These are phyloP conservation scores for Aspergillus heteromorphus DNA, from an alignment of 495 filamentous ascomycete species.

Conservation along the genomic window DNA sequence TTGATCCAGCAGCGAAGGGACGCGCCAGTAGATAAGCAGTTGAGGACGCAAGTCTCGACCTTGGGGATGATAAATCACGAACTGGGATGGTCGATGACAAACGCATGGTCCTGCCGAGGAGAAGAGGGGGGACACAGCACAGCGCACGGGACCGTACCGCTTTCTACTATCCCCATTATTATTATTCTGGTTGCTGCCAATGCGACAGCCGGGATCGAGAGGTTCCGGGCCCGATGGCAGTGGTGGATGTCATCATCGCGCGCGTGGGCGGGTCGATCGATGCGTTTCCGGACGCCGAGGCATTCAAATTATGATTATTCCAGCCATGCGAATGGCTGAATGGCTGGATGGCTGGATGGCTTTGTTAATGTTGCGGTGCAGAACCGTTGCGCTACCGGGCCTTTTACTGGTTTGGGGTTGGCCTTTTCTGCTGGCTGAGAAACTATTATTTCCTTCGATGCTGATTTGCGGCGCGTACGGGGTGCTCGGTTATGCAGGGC, in stretches of 20 bases:
- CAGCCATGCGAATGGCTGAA: too few species aligned
- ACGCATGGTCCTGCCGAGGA: neutral
- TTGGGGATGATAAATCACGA: neutral
- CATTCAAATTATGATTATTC: neutral
- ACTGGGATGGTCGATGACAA: neutral
- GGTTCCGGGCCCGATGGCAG: neutral
- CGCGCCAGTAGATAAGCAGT: neutral
- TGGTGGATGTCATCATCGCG: neutral
- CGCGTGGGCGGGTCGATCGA: neutral
- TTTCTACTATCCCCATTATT: neutral
- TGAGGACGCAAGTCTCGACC: neutral
- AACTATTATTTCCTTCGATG: neutral
- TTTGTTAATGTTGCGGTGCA: neutral
- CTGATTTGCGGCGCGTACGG: neutral
- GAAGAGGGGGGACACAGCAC: neutral
- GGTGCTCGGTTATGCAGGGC: too few species aligned
- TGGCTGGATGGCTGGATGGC: too few species aligned
- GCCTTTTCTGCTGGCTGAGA: neutral
- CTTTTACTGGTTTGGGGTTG: slow-evolving; percentile 1
- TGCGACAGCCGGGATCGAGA: neutral
- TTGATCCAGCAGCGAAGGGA: neutral
- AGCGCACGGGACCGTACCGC: neutral
- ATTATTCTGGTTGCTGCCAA: too few species aligned
- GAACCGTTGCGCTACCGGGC: neutral
- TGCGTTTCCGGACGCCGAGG: neutral